These are phyloP conservation scores for Hymenoscyphus repandus DNA, from an alignment of 2,329 filamentous ascomycete genomes.

Conservation along the genomic window DNA sequence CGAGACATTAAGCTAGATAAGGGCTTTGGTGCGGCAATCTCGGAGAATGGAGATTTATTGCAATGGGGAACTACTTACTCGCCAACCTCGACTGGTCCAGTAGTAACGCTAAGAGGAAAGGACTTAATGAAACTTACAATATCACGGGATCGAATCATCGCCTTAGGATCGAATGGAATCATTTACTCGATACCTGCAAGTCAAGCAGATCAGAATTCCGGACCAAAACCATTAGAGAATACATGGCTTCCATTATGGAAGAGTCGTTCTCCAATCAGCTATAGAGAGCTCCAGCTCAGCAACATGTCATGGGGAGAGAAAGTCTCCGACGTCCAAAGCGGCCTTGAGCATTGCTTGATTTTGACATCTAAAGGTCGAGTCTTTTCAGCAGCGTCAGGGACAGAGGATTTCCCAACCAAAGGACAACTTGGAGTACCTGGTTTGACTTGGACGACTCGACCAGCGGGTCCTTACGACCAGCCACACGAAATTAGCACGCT, in stretches of 20 bases:
- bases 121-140: conserved; percentile 71
- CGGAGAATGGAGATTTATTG: conserved; percentile 79
- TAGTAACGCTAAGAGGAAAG: conserved; percentile 72
- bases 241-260: conserved; percentile 72
- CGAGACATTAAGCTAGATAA: conserved; percentile 82
- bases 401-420: conserved; percentile 69
- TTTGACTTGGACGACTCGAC: conserved; percentile 72
- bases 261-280: conserved; percentile 54
- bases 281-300: conserved; percentile 64
- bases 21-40: conserved; percentile 79
- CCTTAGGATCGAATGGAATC: conserved; percentile 65
- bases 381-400: conserved; percentile 81
- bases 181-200: conserved; percentile 84
- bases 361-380: conserved; percentile 80
- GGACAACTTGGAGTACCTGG: conserved; percentile 87
- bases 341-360: conserved; percentile 80
- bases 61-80: conserved; percentile 87
- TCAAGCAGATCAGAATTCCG: conserved; percentile 61
- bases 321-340: conserved; percentile 68
- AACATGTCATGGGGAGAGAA: conserved; percentile 65
- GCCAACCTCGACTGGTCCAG: conserved; percentile 56
- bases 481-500: conserved; percentile 74
- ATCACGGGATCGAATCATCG: conserved; percentile 79
- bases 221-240: conserved; percentile 58
- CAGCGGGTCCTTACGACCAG: conserved; percentile 71